Conservation (phyloP, 768 basidiomycete species). For the Lactifluus rugatus region DNA sequence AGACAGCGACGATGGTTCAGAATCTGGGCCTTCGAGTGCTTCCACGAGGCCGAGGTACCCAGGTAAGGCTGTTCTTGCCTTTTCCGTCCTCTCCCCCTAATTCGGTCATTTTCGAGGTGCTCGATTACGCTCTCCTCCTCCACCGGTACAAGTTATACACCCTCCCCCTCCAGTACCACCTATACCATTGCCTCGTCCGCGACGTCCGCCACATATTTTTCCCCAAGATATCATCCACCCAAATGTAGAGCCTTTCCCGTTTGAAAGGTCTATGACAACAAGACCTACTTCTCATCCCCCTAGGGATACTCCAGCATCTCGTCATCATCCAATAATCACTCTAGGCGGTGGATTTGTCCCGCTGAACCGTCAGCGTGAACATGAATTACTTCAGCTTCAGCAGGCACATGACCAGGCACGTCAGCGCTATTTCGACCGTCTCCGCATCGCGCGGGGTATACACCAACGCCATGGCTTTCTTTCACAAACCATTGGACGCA, state of each 20-base stretch:
- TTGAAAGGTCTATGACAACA: conserved; percentile 32
- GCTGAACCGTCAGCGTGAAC: conserved; percentile 24
- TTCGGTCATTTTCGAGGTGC: conserved; percentile 1
- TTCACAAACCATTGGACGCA: conserved; percentile 12
- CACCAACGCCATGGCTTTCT: conserved; percentile 15
- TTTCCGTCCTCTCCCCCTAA: not conserved
- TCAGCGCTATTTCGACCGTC: conserved; percentile 10
- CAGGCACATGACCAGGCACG: conserved; percentile 8
- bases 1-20: not conserved
- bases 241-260: conserved; percentile 40
- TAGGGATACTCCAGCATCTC: conserved; percentile 40
- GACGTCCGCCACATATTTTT: conserved; percentile 11
- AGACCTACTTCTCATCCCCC: conserved; percentile 25
- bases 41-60: conserved; percentile 2
- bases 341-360: conserved; percentile 57
- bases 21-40: conserved; percentile 20
- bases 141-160: conserved; percentile 9
- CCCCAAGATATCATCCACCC: conserved; percentile 41
- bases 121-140: conserved; percentile 19
- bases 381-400: conserved; percentile 11
- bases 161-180: conserved; percentile 51
- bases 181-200: conserved; percentile 30
- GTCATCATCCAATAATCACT: conserved; percentile 50
- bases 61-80: conserved; percentile 20
- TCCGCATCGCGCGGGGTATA: conserved; percentile 8